These are phyloP conservation scores for Aspergillus bertholletiae DNA, from an alignment of 495 filamentous ascomycete species.

Conservation along the genomic window DNA sequence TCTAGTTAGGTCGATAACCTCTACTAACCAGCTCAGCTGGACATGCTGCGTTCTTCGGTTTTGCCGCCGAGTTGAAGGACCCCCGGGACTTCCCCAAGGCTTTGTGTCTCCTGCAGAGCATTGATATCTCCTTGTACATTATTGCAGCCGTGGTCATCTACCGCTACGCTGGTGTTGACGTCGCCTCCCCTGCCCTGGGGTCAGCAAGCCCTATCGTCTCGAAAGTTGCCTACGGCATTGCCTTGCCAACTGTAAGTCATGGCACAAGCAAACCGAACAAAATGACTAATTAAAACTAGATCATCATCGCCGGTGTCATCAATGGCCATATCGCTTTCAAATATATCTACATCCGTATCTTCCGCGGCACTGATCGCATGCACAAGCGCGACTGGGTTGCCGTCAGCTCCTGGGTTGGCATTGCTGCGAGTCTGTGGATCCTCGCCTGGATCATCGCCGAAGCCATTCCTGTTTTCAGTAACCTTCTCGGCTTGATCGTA, in stretches of 20 bases:
- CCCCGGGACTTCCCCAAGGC: slow-evolving; percentile 61
- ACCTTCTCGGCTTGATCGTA: slow-evolving; percentile 53
- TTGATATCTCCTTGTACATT: slow-evolving; percentile 64
- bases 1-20: background rate
- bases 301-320: slow-evolving; percentile 65
- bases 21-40: slow-evolving; percentile 37
- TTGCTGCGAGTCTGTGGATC: slow-evolving; percentile 55
- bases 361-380: slow-evolving; percentile 52
- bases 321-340: slow-evolving; percentile 57
- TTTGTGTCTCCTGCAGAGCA: slow-evolving; percentile 55
- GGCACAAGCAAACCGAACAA: too few relatives aligned
- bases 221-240: slow-evolving; percentile 73
- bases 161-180: slow-evolving; percentile 59
- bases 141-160: slow-evolving; percentile 66
- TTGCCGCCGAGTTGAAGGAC: slow-evolving; percentile 71
- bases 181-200: slow-evolving; percentile 65
- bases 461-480: slow-evolving; percentile 69
- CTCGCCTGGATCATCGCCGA: slow-evolving; percentile 70
- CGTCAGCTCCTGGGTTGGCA: slow-evolving; percentile 53
- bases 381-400: slow-evolving; percentile 52
- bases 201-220: slow-evolving; percentile 57
- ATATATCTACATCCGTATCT: slow-evolving; percentile 61
- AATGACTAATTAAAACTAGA: slow-evolving; percentile 18
- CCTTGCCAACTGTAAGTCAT: slow-evolving; percentile 56
- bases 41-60: slow-evolving; percentile 67